These are phyloP conservation scores for Pseudonitzschia multistriata DNA, from an alignment of 108 stramenopile species.

Conservation along the genomic window DNA sequence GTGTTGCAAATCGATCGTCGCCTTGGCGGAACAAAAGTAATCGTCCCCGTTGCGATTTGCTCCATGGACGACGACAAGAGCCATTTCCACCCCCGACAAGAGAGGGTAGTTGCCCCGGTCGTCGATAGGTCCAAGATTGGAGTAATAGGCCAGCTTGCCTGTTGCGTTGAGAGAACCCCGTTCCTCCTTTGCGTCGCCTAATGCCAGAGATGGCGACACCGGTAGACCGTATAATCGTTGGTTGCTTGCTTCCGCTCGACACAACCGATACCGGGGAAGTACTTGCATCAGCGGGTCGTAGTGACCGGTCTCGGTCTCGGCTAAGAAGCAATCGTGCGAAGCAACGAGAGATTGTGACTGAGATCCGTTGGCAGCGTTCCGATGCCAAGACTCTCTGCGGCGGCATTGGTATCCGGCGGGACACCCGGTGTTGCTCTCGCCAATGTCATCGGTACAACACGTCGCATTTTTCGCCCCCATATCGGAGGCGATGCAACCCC, in stretches of 20 bases:
- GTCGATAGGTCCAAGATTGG: conserved; percentile 34
- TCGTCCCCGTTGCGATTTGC: conserved; percentile 61
- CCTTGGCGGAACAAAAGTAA: conserved; percentile 59
- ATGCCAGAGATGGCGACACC: neutral
- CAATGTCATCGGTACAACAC: conserved; percentile 26
- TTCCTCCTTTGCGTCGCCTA: neutral
- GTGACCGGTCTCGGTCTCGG: neutral
- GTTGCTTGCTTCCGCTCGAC: conserved; percentile 8
- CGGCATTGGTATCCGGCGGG: conserved; percentile 37
- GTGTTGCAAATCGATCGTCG: conserved; percentile 28
- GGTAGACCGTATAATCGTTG: conserved; percentile 21
- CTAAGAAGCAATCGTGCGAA: neutral
- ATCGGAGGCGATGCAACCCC: conserved; percentile 48
- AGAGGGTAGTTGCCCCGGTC: neutral
- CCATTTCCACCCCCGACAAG: conserved; percentile 18
- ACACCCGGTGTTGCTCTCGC: conserved; percentile 35
- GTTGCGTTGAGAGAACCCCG: neutral
- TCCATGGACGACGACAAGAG: conserved; percentile 67
- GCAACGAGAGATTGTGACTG: too few relatives aligned
- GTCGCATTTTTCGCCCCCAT: conserved; percentile 43
- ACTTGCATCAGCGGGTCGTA: conserved; percentile 41
- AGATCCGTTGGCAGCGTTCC: neutral
- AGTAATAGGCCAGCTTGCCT: conserved; percentile 37
- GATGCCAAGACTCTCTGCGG: neutral
- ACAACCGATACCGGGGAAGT: conserved; percentile 44